Evolutionary conservation across 768 basidiomycete species (phyloP), one percentile per base, ranked within the genome.

Genomic region (Mycena olivaceomarginata): DNA sequence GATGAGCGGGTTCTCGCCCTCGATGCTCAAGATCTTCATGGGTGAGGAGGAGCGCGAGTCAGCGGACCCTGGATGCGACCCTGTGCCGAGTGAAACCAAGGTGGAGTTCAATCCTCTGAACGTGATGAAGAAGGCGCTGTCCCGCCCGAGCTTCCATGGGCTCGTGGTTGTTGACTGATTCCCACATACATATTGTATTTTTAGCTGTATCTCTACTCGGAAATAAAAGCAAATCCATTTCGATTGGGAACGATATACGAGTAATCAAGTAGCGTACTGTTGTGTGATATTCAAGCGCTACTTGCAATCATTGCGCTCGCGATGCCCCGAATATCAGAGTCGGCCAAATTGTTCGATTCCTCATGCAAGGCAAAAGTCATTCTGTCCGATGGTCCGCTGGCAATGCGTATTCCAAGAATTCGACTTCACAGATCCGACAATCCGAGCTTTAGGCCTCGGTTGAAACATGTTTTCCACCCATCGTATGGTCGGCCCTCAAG

Each of bases 21-120:
- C 91, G 71, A 87, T 94, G 89, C 83, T 95, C 87, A 95, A 95
- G 86, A 87, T 92, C 74, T 95, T 95, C 80, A 91, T 95, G 90
- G 92, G 90, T 13, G 91, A 89, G 59, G 85, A 83, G 12, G 87
- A 82, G 25, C 86, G 84, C 18, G 88, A 45, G n/a, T 4, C 85
- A 48, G 83, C 81, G 12, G 84, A 81, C 41, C 81, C 68, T 82
- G 83, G 87, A 16, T 82, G 86, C 22, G 66, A 31, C 7, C 8
- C 79, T 53, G 77, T 62, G 73, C 4, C 40, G 5, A n/a, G 11
- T 8, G 67, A 60, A 7, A 18, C 43, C 8, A 80, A 78, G 82
- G 79, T 70, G 68, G 77, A 79, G 31, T 86, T 90, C 67, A 88
- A 85, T 41, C 90, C 90, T 8, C 75, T 85, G 39, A 86, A 85